phyloP scores from a whole-genome alignment of 208 protist species.

The Trichomonas gallinae region DNA sequence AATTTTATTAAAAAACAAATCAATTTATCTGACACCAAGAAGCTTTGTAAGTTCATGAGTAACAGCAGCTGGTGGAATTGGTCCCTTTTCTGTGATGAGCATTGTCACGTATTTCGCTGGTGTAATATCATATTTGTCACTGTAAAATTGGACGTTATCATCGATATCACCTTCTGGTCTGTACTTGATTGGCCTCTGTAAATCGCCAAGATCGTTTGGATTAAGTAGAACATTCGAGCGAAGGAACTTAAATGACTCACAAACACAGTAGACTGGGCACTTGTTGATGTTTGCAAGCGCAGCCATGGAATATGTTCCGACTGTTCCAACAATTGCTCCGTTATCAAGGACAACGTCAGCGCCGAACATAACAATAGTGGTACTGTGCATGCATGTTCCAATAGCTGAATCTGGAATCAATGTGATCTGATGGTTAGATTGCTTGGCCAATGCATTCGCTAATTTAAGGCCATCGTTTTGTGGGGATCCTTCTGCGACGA shows the following conservation, averaged over 20 bases:
- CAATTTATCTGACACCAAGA: neutral
- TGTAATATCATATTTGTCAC: neutral
- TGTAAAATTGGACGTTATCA: neutral
- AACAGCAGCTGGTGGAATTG: neutral
- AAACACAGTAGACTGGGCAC: neutral
- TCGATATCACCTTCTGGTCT: neutral
- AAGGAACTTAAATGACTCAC: neutral
- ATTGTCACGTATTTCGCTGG: neutral
- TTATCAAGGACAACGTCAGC: neutral
- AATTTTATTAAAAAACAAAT: too few species aligned
- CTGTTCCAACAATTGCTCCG: neutral
- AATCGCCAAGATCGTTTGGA: neutral
- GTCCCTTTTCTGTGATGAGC: neutral
- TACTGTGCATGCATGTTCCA: neutral
- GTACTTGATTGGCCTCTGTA: neutral
- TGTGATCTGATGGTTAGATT: neutral
- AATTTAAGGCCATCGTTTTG: neutral
- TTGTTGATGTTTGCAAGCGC: neutral
- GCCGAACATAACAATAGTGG: neutral
- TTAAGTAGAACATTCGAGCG: neutral
- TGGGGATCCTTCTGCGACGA: neutral
- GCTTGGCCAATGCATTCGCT: neutral
- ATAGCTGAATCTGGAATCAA: neutral
- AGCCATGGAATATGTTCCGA: neutral
- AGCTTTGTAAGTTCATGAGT: conserved; percentile 10